phyloP scores from a whole-genome alignment of 345 rosid species.

The Aethionema arabicum region DNA sequence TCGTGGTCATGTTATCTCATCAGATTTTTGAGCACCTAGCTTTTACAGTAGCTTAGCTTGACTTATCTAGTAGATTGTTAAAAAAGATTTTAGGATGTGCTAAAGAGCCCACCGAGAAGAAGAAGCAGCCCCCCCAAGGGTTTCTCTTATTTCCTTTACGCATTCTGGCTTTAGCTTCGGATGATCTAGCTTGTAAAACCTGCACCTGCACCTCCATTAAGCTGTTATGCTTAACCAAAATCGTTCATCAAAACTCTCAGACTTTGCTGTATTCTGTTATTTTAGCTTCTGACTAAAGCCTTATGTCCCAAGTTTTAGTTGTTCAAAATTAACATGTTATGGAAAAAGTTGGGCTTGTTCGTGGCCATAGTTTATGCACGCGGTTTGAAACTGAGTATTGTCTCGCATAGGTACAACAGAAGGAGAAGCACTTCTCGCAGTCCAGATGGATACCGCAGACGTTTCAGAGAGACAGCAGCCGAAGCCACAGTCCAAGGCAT shows the following conservation, averaged over 20 bases:
- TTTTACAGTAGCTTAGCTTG: neutral
- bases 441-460: constrained; percentile 53
- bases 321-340: neutral
- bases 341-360: neutral
- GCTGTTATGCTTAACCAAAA: no score
- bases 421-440: constrained; percentile 60
- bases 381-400: constrained; percentile 5
- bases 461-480: constrained; percentile 48
- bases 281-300: neutral
- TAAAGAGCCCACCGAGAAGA: constrained; percentile 61
- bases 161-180: neutral
- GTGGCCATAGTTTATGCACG: neutral
- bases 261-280: neutral
- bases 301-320: constrained; percentile 4
- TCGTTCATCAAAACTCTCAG: no score
- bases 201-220: neutral
- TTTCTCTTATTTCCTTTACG: constrained; percentile 30
- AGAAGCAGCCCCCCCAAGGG: constrained; percentile 91
- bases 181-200: constrained; percentile 14
- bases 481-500: constrained; percentile 58
- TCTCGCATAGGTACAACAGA: constrained; percentile 45
- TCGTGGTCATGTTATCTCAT: neutral
- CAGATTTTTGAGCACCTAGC: constrained; percentile 1
- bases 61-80: neutral
- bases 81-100: neutral